Conservation (phyloP, 179 eudicot species). For the Patellifolia procumbens region DNA sequence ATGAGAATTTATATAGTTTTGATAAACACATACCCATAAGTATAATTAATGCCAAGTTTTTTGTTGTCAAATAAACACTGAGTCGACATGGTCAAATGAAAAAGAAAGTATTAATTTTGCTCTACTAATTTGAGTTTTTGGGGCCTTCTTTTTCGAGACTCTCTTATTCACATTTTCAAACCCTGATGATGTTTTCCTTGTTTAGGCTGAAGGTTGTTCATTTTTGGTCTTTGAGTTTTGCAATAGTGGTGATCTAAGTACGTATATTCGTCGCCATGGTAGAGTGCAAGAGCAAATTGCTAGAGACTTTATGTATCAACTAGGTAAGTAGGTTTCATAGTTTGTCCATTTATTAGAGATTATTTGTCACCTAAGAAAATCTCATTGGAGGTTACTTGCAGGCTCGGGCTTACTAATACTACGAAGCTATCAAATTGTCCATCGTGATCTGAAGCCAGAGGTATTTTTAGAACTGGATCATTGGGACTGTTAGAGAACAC, state of each 20-base stretch:
- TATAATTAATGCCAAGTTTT: no score
- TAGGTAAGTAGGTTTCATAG: conserved; percentile 30
- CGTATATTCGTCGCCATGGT: conserved; percentile 47
- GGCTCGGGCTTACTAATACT: conserved; percentile 52
- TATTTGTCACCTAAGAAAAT: not conserved
- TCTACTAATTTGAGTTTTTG: no score
- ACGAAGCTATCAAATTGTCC: conserved; percentile 37
- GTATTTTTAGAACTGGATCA: conserved; percentile 21
- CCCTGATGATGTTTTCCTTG: not conserved
- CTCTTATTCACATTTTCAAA: not conserved
- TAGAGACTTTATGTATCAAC: conserved; percentile 48
- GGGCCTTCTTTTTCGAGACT: not conserved
- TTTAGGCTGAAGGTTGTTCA: conserved; percentile 44
- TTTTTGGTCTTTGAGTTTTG: conserved; percentile 53
- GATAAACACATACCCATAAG: no score
- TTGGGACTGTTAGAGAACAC: not conserved
- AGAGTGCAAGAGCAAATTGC: conserved; percentile 46
- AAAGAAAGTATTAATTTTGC: no score
- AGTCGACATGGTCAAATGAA: no score
- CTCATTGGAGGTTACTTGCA: conserved; percentile 19
- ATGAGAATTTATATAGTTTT: no score
- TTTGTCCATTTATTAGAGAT: not conserved
- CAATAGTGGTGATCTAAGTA: conserved; percentile 50
- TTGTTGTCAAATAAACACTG: no score
- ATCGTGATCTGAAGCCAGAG: conserved; percentile 60